These are phyloP conservation scores for Ceratocystis lukuohia DNA, from an alignment of 2,329 filamentous ascomycete genomes.

Conservation along the genomic window DNA sequence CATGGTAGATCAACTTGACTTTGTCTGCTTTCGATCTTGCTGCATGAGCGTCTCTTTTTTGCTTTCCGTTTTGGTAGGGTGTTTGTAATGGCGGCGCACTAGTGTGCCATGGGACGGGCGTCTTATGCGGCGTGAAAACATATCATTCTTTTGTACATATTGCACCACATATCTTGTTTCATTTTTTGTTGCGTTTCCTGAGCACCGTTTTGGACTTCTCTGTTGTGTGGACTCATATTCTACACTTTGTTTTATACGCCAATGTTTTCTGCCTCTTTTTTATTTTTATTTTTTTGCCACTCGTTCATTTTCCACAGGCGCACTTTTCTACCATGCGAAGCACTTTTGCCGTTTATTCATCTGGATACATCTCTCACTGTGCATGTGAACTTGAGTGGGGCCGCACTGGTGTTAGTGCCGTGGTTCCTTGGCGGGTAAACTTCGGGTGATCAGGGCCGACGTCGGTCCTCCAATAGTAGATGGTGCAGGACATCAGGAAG, in stretches of 20 bases:
- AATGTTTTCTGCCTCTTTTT: neutral
- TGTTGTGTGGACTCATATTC: neutral
- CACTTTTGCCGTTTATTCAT: too few relatives aligned
- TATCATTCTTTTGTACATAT: conserved; percentile 1
- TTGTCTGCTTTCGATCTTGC: neutral
- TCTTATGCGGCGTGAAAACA: neutral
- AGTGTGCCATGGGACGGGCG: neutral
- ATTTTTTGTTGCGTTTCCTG: conserved; percentile 2
- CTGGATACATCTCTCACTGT: too few relatives aligned
- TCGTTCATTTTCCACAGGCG: too few relatives aligned
- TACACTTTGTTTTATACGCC: neutral
- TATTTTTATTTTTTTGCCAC: neutral
- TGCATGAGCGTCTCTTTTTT: conserved; percentile 1
- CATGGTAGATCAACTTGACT: conserved; percentile 34
- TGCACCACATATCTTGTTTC: conserved; percentile 9
- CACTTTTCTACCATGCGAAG: too few relatives aligned
- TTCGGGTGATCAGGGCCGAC: neutral
- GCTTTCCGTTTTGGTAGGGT: neutral
- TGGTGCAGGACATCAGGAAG: neutral
- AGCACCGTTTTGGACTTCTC: neutral
- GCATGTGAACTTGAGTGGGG: too few relatives aligned
- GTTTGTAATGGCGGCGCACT: neutral
- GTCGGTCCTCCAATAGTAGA: neutral
- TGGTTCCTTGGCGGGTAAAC: neutral
- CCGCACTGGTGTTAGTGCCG: neutral